phyloP scores from a whole-genome alignment of 768 basidiomycete species.

The Amylocystis lapponica region DNA sequence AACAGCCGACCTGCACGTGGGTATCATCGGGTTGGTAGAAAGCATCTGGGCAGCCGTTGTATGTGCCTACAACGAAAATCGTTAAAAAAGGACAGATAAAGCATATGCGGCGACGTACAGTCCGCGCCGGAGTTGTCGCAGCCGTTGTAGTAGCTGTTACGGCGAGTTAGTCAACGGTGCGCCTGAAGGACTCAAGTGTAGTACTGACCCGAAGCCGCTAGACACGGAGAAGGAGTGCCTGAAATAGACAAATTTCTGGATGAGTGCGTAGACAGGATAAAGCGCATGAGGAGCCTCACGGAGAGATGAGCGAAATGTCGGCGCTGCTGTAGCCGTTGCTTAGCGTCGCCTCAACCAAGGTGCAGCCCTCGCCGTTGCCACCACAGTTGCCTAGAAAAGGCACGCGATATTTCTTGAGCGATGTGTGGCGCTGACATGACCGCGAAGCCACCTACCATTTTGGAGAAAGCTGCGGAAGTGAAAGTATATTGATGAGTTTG shows the following conservation, averaged over 20 bases:
- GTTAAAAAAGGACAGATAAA: neutral
- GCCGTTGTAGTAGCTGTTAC: constrained; percentile 34
- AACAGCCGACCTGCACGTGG: constrained; percentile 34
- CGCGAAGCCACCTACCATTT: too few species aligned
- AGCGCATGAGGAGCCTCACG: constrained; percentile 23
- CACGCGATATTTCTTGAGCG: too few species aligned
- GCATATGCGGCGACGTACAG: constrained; percentile 32
- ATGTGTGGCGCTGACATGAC: too few species aligned
- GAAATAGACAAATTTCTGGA: too few species aligned
- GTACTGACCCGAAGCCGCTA: constrained; percentile 37
- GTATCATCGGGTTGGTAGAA: constrained; percentile 33
- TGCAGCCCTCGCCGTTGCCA: constrained; percentile 36
- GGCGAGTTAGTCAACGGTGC: neutral
- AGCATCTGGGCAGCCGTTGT: constrained; percentile 30
- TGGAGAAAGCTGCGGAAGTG: too few species aligned
- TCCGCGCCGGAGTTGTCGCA: constrained; percentile 38
- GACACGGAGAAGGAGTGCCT: constrained; percentile 37
- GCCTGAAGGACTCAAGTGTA: neutral
- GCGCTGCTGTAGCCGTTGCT: constrained; percentile 29
- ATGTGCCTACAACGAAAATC: constrained; percentile 27
- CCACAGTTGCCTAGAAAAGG: constrained; percentile 34
- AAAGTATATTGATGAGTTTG: too few species aligned
- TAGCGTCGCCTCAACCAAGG: constrained; percentile 33
- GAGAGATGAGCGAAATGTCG: constrained; percentile 35
- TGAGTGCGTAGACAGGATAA: constrained; percentile 9